Base-by-base conservation (phyloP, 306 rosid genomes). In the Vicia faba region DNA sequence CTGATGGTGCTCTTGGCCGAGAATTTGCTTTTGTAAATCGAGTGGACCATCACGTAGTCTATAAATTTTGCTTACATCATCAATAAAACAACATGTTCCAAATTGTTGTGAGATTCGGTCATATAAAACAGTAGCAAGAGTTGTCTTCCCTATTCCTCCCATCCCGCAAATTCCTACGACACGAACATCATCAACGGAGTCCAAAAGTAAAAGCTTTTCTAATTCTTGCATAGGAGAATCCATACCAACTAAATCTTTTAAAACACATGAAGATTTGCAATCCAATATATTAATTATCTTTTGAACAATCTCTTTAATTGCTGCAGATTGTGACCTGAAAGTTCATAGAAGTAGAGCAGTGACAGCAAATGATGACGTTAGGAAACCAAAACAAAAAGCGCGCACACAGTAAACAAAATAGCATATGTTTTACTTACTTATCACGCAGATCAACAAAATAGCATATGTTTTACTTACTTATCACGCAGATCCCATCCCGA, bases 61-160 rank as follows among this genome's bases (percentile, higher is more conserved):
- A 31, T 29, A 31, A 7, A 56, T 5, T 7, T 65, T 65, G 61
- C 36, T 66, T 13, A 66, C 3, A 36, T 67, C 50, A 3, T 68
- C 25, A 44, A 43, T 28, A 16, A 44, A 43, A 28, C 58, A 41
- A 2, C 45, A 35, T 5, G 41, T 57, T 45, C 35, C 41, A 45
- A 11, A 78, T 25, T 9, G 58, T 16, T 29, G 7, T 35, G 40
- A 67, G 33, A 51, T 35, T 46, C 1, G 45, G 0, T 14, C 19
- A 43, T 71, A 72, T 0, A 78, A 26, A 8, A 23, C 8, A 3
- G 3, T 23, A 10, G 44, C 61, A 62, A 69, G 45, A 12, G 80
- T 64, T 0, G 70, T 23, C 33, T 79, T 79, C 36, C 76, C 79
- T 63, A 74, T 66, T 14, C 79, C 76, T 5, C 76, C 61, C 69